Percentiles rank a stretch among this genome's conserved stretches.
Conservation (phyloP, 1,139 yeast genomes). For the Pichia sp. region DNA sequence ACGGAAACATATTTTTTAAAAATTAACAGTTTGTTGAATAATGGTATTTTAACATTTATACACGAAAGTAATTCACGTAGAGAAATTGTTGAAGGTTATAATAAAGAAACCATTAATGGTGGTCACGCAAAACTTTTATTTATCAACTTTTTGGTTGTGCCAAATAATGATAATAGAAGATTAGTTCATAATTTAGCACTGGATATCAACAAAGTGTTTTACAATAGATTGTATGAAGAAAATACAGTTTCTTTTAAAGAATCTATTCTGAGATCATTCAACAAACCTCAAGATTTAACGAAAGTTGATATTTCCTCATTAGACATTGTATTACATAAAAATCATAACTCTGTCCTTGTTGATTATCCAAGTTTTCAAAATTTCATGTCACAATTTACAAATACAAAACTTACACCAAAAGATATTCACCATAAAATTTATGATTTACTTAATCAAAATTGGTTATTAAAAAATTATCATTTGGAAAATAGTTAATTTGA, state of each 20-base stretch:
- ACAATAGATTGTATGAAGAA: conserved; percentile 18
- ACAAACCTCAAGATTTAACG: conserved; percentile 7
- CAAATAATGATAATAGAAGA: conserved; percentile 20
- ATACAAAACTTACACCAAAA: conserved; percentile 4
- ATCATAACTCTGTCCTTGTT: conserved; percentile 7
- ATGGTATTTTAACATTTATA: conserved; percentile 25
- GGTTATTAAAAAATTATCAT: conserved; percentile 3
- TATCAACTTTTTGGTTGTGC: conserved; percentile 24
- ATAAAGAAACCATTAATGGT: conserved; percentile 15
- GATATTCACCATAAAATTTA: conserved; percentile 45
- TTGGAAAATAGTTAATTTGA: neutral
- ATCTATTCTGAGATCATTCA: conserved; percentile 6
- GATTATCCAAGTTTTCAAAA: conserved; percentile 1
- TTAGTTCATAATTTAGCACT: conserved; percentile 19
- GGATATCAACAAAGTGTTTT: conserved; percentile 18
- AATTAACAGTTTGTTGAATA: conserved; percentile 21
- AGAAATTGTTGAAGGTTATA: conserved; percentile 19
- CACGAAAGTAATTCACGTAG: conserved; percentile 25
- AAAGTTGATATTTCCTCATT: conserved; percentile 22
- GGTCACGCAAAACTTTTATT: conserved; percentile 27
- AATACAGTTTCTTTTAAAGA: conserved; percentile 7
- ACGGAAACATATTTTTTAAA: conserved; percentile 22
- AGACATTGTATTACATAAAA: conserved; percentile 7
- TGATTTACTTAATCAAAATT: conserved; percentile 40
- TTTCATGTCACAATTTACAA: neutral